Evolutionary conservation across 306 rosid species (phyloP), one percentile per base, ranked within the genome.

Genomic region (Trifolium subterraneum): DNA sequence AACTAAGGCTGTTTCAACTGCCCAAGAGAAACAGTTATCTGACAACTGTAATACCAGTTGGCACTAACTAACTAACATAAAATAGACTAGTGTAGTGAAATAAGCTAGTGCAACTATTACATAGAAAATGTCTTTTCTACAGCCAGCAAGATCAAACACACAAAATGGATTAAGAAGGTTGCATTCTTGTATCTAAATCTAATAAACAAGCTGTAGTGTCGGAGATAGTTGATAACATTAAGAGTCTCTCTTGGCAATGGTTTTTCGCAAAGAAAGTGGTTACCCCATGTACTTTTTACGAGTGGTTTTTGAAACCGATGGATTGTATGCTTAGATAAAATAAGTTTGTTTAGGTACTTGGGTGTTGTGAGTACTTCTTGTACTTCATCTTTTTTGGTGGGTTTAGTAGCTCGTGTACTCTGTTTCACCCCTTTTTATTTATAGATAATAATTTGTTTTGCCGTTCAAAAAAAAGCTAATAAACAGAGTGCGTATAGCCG

Each of bases 141-240:
- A 14, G 64, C 52, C 80, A 79, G 80, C n/a, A 69, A 73, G 70
- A 82, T 78, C 68, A 80, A 63, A 58, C 19, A 71, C 44, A 75
- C 29, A 71, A 22, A 22, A 78, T 60, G 79, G 36, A 13, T 60
- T 44, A 44, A 78, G 63, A 76, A 70, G 76, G 59, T 6, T 64
- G 25, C 41, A 59, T 74, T 71, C 68, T 50, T 15, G 69, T 74
- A 52, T 38, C 59, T 70, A 47, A 76, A 62, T 52, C 60, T 70
- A 62, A 73, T 44, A 15, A 19, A 22, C 8, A 51, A 27, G 31
- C 31, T 27, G 5, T 27, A 27, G 31, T 27, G 31, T 27, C 5
- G 31, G 31, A 27, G 31, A 27, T 27, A 27, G 31, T 27, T 27
- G 31, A 27, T 27, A 3, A 27, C 31, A 27, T 27, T 27, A 27